Evolutionary conservation across 129 eudicot species (phyloP), one percentile per base, ranked within the genome.

Genomic region (Saussurea involucrata): DNA sequence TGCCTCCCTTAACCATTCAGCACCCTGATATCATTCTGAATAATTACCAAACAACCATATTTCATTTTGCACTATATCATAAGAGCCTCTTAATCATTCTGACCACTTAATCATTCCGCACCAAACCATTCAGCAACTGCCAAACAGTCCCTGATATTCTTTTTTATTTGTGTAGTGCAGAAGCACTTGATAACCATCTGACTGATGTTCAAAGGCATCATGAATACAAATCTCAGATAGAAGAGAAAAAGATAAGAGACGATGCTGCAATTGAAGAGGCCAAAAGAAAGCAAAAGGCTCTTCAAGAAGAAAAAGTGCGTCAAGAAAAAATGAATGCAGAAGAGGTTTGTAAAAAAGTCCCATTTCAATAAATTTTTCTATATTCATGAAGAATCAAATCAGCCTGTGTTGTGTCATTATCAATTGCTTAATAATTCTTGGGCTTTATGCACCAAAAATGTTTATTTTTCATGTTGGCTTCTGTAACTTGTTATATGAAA

Each of bases 201-300:
- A 95, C 99, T 18, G 94, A 83, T 49, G 85, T 95, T 60, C 97
- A 92, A 81, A 92, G 99, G 83, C 89, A 92, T 66, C 96, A 92
- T 72, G 95, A 90, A 70, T 91, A 88, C 69, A 88, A 79, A 71
- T 92, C 95, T 29, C 96, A 95, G 80, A 78, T 92, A 36, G 99
- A 91, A 89, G 97, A 95, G 80, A 92, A 88, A 61, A 88, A 86
- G 83, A 89, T 95, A 84, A 80, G 96, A 82, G 95, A 95, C 63
- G 99, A 89, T 83, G 97, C 97, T 4, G 97, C 93, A 81, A 36
- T 86, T 61, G 94, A 86, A 78, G 98, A 90, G 84, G 92, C 94
- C 75, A 85, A 81, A 85, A 87, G 95, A 88, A 92, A 75, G 80
- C 93, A 92, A 71, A 86, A 81, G 80, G 92, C 92, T 69, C 57